A percentile compares a stretch with the other conserved stretches of the same genome.
These are phyloP conservation scores for Colletotrichum navitas DNA, from an alignment of 2,329 filamentous ascomycete genomes.

Conservation along the genomic window DNA sequence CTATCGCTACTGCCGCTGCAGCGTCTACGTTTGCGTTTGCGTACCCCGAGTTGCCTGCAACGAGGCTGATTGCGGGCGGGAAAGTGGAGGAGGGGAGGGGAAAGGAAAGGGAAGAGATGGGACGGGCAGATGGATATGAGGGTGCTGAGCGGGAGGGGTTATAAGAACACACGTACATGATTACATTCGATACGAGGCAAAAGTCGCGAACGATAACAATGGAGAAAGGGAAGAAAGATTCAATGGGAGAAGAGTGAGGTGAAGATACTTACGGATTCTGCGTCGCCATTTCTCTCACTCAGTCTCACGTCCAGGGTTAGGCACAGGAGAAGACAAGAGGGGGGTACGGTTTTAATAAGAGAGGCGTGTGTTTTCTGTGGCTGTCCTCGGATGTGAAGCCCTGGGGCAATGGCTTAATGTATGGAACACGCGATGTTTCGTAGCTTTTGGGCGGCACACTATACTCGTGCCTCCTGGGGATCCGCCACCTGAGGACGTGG, in stretches of 20 bases:
- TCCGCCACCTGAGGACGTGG: conserved; percentile 19
- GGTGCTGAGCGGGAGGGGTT: conserved; percentile 1
- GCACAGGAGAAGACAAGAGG: conserved; percentile 13
- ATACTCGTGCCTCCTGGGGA: conserved; percentile 36
- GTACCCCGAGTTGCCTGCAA: conserved; percentile 7
- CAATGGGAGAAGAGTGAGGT: conserved; percentile 19
- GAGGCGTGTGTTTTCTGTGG: conserved; percentile 33
- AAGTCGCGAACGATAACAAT: background rate
- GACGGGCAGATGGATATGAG: conserved; percentile 14
- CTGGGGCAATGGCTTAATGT: conserved; percentile 36
- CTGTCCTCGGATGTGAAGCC: conserved; percentile 35
- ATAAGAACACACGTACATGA: background rate
- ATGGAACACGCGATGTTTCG: conserved; percentile 44
- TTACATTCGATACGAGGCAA: conserved; percentile 9
- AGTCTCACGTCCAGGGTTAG: conserved; percentile 20
- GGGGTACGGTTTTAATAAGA: conserved; percentile 39
- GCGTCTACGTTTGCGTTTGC: background rate
- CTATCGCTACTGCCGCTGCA: background rate
- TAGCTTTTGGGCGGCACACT: conserved; percentile 32
- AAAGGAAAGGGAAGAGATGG: background rate
- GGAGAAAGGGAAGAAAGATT: background rate
- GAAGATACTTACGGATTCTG: conserved; percentile 50
- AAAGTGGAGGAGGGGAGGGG: conserved; percentile 3
- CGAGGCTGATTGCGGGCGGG: conserved; percentile 10
- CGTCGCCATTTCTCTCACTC: conserved; percentile 49